Conservation (phyloP, 2,329 filamentous ascomycete genomes). For the Paraphaeosphaeria sporulosa region DNA sequence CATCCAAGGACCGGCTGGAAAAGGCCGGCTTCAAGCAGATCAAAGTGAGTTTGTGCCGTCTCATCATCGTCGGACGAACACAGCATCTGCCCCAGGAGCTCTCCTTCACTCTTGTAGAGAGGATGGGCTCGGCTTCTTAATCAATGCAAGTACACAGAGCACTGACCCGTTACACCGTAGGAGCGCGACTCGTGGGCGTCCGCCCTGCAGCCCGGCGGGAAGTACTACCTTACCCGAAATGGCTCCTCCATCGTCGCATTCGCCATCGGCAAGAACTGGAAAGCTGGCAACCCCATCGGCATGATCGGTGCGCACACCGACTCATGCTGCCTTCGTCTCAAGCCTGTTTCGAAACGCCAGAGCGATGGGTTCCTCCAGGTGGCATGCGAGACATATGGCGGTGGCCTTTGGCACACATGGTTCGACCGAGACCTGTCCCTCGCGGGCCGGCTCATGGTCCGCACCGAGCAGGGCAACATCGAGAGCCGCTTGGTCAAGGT, state of each 20-base stretch:
- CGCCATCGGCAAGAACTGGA: constrained; percentile 89
- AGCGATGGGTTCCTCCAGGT: constrained; percentile 90
- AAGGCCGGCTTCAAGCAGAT: constrained; percentile 87
- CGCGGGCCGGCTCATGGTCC: constrained; percentile 86
- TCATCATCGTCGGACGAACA: neutral
- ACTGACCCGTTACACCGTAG: constrained; percentile 42
- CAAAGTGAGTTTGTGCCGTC: constrained; percentile 59
- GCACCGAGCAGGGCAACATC: constrained; percentile 74
- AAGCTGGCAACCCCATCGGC: constrained; percentile 85
- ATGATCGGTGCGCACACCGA: constrained; percentile 98
- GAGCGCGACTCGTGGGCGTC: constrained; percentile 90
- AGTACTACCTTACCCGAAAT: constrained; percentile 96
- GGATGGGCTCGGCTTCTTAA: neutral
- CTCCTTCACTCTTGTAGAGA: neutral
- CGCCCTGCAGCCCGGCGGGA: constrained; percentile 81
- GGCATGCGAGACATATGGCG: constrained; percentile 95
- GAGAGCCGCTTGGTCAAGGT: constrained; percentile 88
- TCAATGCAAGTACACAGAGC: neutral
- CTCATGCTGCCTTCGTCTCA: constrained; percentile 88
- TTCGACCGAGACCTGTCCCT: constrained; percentile 95
- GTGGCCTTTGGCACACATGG: constrained; percentile 97
- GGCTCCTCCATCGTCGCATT: constrained; percentile 92
- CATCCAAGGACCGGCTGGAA: constrained; percentile 76
- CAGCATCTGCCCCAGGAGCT: neutral
- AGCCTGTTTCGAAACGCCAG: constrained; percentile 91